Evolutionary conservation across 2,329 filamentous ascomycete genomes (phyloP), one percentile per base, ranked within the genome.

Genomic region (Didymella keratinophila): DNA sequence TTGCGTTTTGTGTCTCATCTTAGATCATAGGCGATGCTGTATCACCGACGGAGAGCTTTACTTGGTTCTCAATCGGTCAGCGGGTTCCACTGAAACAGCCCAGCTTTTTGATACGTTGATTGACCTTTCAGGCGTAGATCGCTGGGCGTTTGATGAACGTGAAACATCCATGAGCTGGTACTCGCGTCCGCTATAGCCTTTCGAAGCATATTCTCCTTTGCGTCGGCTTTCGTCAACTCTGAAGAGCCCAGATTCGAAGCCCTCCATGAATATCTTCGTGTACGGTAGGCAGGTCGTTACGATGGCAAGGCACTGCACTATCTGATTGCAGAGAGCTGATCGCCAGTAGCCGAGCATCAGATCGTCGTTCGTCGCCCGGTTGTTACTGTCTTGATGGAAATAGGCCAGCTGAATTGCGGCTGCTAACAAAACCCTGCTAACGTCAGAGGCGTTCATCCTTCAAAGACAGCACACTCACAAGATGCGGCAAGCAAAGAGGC

Each of bases 211-310:
- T 18, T 64, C 61, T 52, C 56, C 63, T 23, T 56, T 51, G 21
- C 64, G 51, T 11, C 64, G 59, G 21, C 54, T 30, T 20, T 70
- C 67, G 37, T 71, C 67, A 2, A 68, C 51, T 7, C 69, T 64
- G 20, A 72, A 61, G 0, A 69, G 53, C 3, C 68, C 68, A 3
- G 64, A 68, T 21, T 72, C 71, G n/a, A 72, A 62, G 3, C 66
- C 65, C 34, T 72, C 63, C 63, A 74, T 65, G 45, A 73, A 70
- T 2, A 70, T 60, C 30, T 69, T 72, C 25, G 68, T 65, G 54
- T 71, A 73, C 1, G 70, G 67, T 16, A 73, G 61, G 48, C 67
- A 71, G 9, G 68, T 68, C 14, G 71, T 72, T 7, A 70, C 51
- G 14, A 73, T 70, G 4, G 64, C 64, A 32, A 73, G 58, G 16